These are phyloP conservation scores for Pyrus communis DNA, from an alignment of 306 rosid genomes.

Conservation along the genomic window DNA sequence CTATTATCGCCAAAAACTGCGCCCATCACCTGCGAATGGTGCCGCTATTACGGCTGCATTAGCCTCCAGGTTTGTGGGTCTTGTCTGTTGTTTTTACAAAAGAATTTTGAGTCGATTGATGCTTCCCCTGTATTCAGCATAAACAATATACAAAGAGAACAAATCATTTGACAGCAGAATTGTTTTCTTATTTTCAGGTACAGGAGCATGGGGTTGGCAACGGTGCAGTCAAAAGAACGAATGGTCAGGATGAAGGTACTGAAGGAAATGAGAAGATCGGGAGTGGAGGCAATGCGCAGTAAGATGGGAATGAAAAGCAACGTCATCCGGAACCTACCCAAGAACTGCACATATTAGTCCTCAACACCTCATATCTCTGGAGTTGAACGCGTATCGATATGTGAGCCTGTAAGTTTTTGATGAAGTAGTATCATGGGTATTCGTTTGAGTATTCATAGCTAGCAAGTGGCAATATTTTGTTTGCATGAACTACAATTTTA, in stretches of 20 bases:
- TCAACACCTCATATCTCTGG: too few species aligned
- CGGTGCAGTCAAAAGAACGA: constrained; percentile 68
- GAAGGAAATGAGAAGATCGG: constrained; percentile 71
- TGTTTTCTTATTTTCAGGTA: constrained; percentile 45
- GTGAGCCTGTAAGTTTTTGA: background rate
- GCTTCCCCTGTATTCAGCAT: background rate
- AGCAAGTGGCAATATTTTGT: background rate
- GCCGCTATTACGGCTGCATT: constrained; percentile 57
- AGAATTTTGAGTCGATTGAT: background rate
- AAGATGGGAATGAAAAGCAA: constrained; percentile 87
- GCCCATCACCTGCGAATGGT: constrained; percentile 52
- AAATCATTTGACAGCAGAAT: background rate
- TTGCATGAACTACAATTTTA: background rate
- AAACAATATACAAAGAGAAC: background rate
- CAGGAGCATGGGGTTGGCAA: constrained; percentile 88
- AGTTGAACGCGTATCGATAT: background rate
- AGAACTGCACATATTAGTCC: constrained; percentile 58
- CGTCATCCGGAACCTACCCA: constrained; percentile 87
- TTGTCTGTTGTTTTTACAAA: background rate
- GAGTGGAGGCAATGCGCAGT: constrained; percentile 78
- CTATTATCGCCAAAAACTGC: constrained; percentile 90
- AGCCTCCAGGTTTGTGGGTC: constrained; percentile 63
- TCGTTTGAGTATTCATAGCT: background rate
- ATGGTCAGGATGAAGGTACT: constrained; percentile 83
- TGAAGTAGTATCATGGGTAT: background rate